phyloP scores from a whole-genome alignment of 2,329 filamentous ascomycete species.

The Eurotiales sp. region DNA sequence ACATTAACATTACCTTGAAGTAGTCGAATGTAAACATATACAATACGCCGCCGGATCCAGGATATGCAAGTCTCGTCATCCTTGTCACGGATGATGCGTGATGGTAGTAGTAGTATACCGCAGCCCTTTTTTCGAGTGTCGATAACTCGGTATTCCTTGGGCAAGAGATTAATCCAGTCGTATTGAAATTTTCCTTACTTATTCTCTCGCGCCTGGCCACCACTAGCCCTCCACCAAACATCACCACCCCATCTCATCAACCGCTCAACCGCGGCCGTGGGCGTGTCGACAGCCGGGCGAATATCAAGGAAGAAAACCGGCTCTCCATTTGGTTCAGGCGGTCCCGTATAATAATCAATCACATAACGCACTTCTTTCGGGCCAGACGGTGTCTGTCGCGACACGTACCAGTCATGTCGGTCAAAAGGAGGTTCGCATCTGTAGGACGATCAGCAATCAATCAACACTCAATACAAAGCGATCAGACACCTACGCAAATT shows the following conservation, averaged over 20 bases:
- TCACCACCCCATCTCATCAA: slow-evolving; percentile 87
- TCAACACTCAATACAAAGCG: not conserved
- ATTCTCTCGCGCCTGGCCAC: slow-evolving; percentile 54
- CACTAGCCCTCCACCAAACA: slow-evolving; percentile 86
- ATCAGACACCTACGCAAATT: slow-evolving; percentile 62
- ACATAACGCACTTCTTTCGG: slow-evolving; percentile 83
- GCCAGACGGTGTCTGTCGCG: slow-evolving; percentile 63
- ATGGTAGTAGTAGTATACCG: not conserved
- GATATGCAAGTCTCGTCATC: not conserved
- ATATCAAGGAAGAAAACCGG: slow-evolving; percentile 97
- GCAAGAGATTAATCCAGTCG: not conserved
- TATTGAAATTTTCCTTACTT: not conserved
- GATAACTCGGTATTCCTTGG: not conserved
- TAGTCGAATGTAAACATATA: slow-evolving; percentile 8
- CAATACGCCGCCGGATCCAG: not conserved
- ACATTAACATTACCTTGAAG: not conserved
- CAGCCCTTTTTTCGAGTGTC: not conserved
- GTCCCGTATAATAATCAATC: slow-evolving; percentile 92
- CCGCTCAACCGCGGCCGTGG: slow-evolving; percentile 74
- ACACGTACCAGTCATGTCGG: slow-evolving; percentile 94
- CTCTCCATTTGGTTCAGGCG: slow-evolving; percentile 77
- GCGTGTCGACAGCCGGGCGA: slow-evolving; percentile 78
- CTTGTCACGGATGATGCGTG: not conserved
- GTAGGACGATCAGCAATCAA: slow-evolving; percentile 13
- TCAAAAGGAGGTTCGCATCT: slow-evolving; percentile 87